Percentiles rank a stretch among this genome's conserved stretches.
Evolutionary conservation across 1,139 yeast genomes (phyloP).

Genomic region (Debaryomycetaceae sp.): DNA sequence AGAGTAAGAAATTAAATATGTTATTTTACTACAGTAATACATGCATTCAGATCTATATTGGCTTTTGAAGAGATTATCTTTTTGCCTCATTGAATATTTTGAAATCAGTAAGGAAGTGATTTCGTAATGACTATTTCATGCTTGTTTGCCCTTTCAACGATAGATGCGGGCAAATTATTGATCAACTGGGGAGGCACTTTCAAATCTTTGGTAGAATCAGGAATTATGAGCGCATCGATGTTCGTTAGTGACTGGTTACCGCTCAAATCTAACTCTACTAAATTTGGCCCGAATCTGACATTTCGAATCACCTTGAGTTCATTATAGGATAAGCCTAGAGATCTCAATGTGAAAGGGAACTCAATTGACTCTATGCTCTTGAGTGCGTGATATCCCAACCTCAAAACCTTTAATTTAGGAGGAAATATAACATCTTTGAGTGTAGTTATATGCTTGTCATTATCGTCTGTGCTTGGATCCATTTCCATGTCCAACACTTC

Average conservation of each 20-base stretch:
- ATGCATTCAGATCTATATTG: not conserved
- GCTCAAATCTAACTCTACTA: constrained; percentile 37
- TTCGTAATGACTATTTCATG: constrained; percentile 28
- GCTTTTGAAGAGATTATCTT: not conserved
- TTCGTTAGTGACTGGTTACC: constrained; percentile 42
- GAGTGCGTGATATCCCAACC: constrained; percentile 41
- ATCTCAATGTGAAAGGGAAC: constrained; percentile 32
- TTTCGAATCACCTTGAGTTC: constrained; percentile 38
- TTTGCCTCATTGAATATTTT: no score
- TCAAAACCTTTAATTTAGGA: constrained; percentile 31
- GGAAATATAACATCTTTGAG: constrained; percentile 44
- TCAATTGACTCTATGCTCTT: constrained; percentile 39
- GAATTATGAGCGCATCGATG: constrained; percentile 37
- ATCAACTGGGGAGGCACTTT: constrained; percentile 36
- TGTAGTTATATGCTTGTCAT: constrained; percentile 42
- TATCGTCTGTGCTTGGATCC: constrained; percentile 41
- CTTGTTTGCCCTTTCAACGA: constrained; percentile 42
- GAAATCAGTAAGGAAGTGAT: constrained; percentile 20
- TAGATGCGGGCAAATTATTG: constrained; percentile 35
- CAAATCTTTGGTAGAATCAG: constrained; percentile 36
- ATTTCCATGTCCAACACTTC: constrained; percentile 42
- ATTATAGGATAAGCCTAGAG: constrained; percentile 37
- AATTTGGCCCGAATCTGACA: constrained; percentile 33
- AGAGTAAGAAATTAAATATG: constrained; percentile 27
- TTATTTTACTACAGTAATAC: not conserved